These are phyloP conservation scores for Fonsecaea pedrosoi DNA, from an alignment of 2,329 filamentous ascomycete genomes.

Conservation along the genomic window DNA sequence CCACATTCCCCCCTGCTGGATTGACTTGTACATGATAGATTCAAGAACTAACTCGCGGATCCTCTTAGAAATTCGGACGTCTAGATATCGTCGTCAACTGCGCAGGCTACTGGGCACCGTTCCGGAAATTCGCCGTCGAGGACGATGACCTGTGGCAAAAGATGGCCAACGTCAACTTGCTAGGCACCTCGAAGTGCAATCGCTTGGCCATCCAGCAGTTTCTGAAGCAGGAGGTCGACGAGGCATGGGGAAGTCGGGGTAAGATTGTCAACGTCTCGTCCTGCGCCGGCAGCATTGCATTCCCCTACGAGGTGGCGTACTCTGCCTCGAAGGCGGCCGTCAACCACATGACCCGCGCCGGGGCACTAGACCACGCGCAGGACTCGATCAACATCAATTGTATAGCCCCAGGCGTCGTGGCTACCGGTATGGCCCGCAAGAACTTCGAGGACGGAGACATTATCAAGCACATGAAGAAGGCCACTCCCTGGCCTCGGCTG, in stretches of 20 bases:
- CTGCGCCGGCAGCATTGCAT: constrained; percentile 16
- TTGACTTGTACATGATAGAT: not conserved
- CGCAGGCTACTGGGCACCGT: constrained; percentile 19
- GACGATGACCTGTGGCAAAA: constrained; percentile 17
- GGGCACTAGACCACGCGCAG: constrained; percentile 12
- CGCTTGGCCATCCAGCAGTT: too few relatives aligned
- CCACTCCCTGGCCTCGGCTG: constrained; percentile 20
- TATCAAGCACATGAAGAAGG: constrained; percentile 22
- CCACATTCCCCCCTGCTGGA: too few relatives aligned
- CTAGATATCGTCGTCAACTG: constrained; percentile 22
- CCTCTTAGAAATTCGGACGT: constrained; percentile 13
- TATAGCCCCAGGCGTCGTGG: constrained; percentile 16
- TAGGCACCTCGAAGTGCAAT: constrained; percentile 9
- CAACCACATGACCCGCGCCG: constrained; percentile 24
- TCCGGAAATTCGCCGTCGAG: constrained; percentile 20
- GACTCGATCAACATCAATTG: constrained; percentile 23
- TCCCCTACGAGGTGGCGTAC: constrained; percentile 15
- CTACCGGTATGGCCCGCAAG: constrained; percentile 10
- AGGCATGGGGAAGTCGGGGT: too few relatives aligned
- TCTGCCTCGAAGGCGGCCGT: constrained; percentile 19
- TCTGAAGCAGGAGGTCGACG: too few relatives aligned
- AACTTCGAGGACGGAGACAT: constrained; percentile 18
- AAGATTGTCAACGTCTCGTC: constrained; percentile 52
- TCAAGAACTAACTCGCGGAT: too few relatives aligned
- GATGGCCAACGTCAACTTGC: not conserved